These are phyloP conservation scores for Cucumis hystrix DNA, from an alignment of 306 rosid species.

Conservation along the genomic window DNA sequence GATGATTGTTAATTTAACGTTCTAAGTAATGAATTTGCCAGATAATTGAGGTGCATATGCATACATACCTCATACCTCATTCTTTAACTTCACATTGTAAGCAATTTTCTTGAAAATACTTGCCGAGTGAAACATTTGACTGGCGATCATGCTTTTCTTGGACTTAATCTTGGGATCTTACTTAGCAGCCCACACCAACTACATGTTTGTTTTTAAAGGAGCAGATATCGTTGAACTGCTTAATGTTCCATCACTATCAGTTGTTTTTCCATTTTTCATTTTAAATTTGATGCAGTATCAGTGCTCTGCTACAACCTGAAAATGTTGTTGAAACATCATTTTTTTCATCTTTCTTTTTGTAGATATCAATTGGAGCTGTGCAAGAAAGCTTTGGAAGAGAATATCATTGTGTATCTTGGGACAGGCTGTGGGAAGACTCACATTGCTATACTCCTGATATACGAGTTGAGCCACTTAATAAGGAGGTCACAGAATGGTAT, in stretches of 20 bases:
- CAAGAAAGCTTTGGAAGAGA: slow-evolving; percentile 77
- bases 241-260: background rate
- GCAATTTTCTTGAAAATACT: background rate
- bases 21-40: background rate
- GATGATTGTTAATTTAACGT: background rate
- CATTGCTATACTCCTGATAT: slow-evolving; percentile 73
- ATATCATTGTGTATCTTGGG: slow-evolving; percentile 73
- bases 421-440: slow-evolving; percentile 97
- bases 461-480: slow-evolving; percentile 60
- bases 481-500: slow-evolving; percentile 47
- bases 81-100: background rate
- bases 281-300: background rate
- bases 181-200: background rate
- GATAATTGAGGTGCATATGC: background rate
- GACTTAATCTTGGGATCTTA: background rate
- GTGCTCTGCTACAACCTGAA: background rate
- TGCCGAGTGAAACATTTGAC: background rate
- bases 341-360: slow-evolving; percentile 1
- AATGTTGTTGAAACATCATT: background rate
- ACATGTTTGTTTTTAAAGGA: background rate
- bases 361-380: slow-evolving; percentile 85
- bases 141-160: background rate
- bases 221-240: background rate
- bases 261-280: background rate
- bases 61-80: background rate